These are phyloP conservation scores for Fusarium nygamai DNA, from an alignment of 2,329 filamentous ascomycete genomes.

Conservation along the genomic window DNA sequence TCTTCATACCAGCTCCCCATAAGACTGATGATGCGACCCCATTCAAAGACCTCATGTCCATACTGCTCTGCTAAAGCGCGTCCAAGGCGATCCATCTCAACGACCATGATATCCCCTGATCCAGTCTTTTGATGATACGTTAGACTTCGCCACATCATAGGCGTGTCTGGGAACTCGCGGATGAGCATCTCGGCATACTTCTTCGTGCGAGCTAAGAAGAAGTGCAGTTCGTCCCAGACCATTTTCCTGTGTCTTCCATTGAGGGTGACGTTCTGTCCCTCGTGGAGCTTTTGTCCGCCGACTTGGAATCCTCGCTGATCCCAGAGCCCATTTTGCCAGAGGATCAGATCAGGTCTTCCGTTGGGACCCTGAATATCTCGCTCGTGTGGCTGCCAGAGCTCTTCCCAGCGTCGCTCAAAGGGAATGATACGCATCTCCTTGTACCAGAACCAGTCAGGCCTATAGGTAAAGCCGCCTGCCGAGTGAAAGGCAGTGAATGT, in stretches of 20 bases:
- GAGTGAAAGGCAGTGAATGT: neutral
- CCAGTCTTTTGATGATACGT: conserved; percentile 2
- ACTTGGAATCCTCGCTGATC: neutral
- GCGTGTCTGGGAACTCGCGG: neutral
- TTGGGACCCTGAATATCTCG: neutral
- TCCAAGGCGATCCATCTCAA: conserved; percentile 7
- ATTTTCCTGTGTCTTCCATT: neutral
- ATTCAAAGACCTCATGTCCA: conserved; percentile 3
- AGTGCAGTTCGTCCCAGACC: conserved; percentile 1
- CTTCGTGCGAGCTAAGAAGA: neutral
- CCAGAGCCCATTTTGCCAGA: conserved; percentile 3
- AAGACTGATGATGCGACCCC: neutral
- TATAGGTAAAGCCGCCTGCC: neutral
- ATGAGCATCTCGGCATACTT: neutral
- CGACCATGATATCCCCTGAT: neutral
- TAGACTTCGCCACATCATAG: conserved; percentile 1
- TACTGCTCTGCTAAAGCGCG: neutral
- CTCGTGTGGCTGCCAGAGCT: neutral
- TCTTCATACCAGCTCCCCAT: neutral
- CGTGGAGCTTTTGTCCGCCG: neutral
- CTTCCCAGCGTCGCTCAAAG: conserved; percentile 2
- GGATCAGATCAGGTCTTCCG: neutral
- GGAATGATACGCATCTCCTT: neutral
- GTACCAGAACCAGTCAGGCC: conserved; percentile 2
- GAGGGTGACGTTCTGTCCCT: neutral